Evolutionary conservation across 2,329 filamentous ascomycete genomes (phyloP).

Genomic region (Fusarium caatingaense): DNA sequence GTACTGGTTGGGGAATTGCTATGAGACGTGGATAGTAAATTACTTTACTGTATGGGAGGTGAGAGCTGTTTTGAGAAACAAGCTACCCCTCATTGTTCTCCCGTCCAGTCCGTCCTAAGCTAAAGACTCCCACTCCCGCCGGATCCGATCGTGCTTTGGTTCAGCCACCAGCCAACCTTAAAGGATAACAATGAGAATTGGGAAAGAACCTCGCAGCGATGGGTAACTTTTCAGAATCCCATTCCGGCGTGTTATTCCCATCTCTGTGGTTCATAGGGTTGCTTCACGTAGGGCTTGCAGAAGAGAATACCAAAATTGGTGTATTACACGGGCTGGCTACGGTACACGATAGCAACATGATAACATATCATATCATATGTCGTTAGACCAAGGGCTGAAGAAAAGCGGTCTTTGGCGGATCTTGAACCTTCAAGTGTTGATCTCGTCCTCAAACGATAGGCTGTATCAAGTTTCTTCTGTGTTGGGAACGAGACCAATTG

Average conservation of each 20-base stretch:
- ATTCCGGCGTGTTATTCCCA: constrained; percentile 1
- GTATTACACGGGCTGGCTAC: background rate
- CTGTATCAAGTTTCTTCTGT: constrained; percentile 6
- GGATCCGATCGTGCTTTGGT: constrained; percentile 21
- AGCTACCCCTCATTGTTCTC: constrained; percentile 32
- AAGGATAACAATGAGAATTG: background rate
- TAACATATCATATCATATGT: constrained; percentile 4
- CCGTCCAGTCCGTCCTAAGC: constrained; percentile 3
- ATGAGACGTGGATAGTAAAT: background rate
- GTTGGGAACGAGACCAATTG: background rate
- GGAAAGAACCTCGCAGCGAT: constrained; percentile 3
- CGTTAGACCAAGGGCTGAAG: constrained; percentile 11
- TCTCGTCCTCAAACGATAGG: background rate
- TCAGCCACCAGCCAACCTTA: constrained; percentile 27
- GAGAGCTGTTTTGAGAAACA: constrained; percentile 11
- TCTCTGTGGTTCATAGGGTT: background rate
- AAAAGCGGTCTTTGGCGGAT: background rate
- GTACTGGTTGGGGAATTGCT: background rate
- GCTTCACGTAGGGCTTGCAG: constrained; percentile 1
- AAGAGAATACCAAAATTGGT: constrained; percentile 2
- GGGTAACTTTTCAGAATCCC: constrained; percentile 15
- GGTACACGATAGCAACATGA: background rate
- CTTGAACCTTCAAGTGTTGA: constrained; percentile 9
- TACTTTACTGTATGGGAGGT: background rate
- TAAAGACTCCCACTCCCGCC: constrained; percentile 13